These are phyloP conservation scores for Dryas drummondii DNA, from an alignment of 306 rosid genomes.

Conservation along the genomic window DNA sequence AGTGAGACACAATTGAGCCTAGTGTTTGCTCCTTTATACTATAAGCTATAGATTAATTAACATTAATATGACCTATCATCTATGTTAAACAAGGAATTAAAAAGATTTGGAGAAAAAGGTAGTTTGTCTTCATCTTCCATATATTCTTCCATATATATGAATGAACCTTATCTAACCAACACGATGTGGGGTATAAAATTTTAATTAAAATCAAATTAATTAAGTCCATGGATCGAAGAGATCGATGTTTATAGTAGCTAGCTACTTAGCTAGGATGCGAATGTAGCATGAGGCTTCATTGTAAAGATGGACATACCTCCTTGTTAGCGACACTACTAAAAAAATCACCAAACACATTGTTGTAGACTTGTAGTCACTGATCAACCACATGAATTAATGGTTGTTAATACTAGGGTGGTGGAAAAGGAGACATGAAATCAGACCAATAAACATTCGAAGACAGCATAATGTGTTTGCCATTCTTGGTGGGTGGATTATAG, in stretches of 20 bases:
- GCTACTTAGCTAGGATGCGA: background rate
- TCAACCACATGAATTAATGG: slow-evolving; percentile 26
- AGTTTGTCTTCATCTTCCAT: slow-evolving; percentile 40
- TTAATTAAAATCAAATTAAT: background rate
- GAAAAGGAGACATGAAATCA: slow-evolving; percentile 34
- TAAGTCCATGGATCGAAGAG: too few relatives aligned
- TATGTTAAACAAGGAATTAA: slow-evolving; percentile 24
- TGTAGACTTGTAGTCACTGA: slow-evolving; percentile 17
- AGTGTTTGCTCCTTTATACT: slow-evolving; percentile 26
- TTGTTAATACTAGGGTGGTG: slow-evolving; percentile 38
- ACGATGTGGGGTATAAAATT: slow-evolving; percentile 13
- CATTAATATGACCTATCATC: background rate
- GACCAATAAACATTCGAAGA: slow-evolving; percentile 26
- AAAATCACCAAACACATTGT: slow-evolving; percentile 4
- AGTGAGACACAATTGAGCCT: slow-evolving; percentile 34
- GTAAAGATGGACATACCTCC: slow-evolving; percentile 29
- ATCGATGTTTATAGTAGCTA: background rate
- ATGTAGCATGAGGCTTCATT: slow-evolving; percentile 19
- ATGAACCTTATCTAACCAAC: slow-evolving; percentile 25
- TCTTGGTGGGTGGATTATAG: slow-evolving; percentile 28
- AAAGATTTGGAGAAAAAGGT: slow-evolving; percentile 58
- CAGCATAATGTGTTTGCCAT: slow-evolving; percentile 61
- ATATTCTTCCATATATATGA: background rate
- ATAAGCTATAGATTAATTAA: slow-evolving; percentile 7
- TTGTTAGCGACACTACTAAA: slow-evolving; percentile 29